Conservation (phyloP, 495 filamentous ascomycete species). For the Penicillium mononematosum region DNA sequence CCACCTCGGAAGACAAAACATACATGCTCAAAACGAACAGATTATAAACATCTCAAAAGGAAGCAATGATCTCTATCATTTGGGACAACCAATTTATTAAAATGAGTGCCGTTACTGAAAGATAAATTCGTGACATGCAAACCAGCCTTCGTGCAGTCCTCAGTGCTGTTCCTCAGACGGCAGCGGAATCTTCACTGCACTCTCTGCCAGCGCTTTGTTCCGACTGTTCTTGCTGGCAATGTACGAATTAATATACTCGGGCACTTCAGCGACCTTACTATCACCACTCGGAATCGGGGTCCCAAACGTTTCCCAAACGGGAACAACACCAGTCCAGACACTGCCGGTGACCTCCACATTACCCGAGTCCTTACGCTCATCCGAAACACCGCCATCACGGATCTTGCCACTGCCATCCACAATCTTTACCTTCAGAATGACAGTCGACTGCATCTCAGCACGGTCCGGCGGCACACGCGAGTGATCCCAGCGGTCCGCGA, state of each 20-base stretch:
- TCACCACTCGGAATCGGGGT: conserved; percentile 64
- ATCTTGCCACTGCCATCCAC: conserved; percentile 77
- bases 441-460: conserved; percentile 75
- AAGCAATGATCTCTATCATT: no score
- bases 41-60: no score
- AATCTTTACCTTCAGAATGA: conserved; percentile 68
- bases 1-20: no score
- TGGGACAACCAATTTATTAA: no score
- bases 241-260: conserved; percentile 62
- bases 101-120: not conserved
- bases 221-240: conserved; percentile 53
- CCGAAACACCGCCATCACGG: conserved; percentile 63
- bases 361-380: conserved; percentile 67
- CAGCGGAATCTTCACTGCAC: conserved; percentile 37
- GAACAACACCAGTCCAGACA: conserved; percentile 86
- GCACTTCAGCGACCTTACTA: conserved; percentile 59
- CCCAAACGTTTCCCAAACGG: conserved; percentile 63
- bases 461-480: conserved; percentile 69
- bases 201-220: conserved; percentile 52
- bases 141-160: not conserved
- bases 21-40: no score
- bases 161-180: conserved; percentile 42
- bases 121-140: not conserved
- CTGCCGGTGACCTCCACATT: conserved; percentile 56
- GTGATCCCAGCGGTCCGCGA: conserved; percentile 66